Conservation (phyloP, 1,284 basidiomycete genomes). For the Mrakiaceae sp. region DNA sequence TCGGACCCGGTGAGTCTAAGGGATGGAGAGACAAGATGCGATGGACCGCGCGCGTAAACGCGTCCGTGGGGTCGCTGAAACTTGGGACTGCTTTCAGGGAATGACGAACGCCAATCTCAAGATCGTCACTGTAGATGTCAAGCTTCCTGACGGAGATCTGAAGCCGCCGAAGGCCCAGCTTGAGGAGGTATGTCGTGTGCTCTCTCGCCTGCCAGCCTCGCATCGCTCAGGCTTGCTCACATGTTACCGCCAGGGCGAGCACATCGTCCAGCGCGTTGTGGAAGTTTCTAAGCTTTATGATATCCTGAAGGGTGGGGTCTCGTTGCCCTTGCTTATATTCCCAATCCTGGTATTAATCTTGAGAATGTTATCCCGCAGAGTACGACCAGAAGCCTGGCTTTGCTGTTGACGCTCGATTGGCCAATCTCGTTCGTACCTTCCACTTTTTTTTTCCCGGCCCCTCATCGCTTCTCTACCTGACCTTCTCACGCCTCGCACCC, state of each 20-base stretch:
- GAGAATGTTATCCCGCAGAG: conserved; percentile 35
- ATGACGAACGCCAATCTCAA: conserved; percentile 41
- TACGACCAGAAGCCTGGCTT: conserved; percentile 58
- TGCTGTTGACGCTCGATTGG: conserved; percentile 62
- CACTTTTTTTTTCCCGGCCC: background rate
- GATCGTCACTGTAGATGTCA: conserved; percentile 37
- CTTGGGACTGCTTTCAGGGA: conserved; percentile 12
- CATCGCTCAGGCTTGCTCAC: conserved; percentile 35
- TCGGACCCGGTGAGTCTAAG: conserved; percentile 55
- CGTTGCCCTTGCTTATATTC: background rate
- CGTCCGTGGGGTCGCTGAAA: too few species aligned
- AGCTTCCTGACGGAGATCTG: conserved; percentile 32
- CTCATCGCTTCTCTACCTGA: background rate
- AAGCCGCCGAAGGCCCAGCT: conserved; percentile 31
- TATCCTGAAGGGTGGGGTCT: conserved; percentile 49
- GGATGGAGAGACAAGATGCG: background rate
- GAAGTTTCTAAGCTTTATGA: conserved; percentile 51
- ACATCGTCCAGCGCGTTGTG: conserved; percentile 62
- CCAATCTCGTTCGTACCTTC: conserved; percentile 44
- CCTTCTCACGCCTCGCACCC: background rate
- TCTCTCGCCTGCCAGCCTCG: conserved; percentile 16
- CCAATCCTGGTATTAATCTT: background rate
- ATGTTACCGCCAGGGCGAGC: conserved; percentile 49
- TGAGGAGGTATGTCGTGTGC: conserved; percentile 24
- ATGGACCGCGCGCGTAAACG: background rate